phyloP scores from a whole-genome alignment of 805 yeast species.

The Lipomyces mesembrius region DNA sequence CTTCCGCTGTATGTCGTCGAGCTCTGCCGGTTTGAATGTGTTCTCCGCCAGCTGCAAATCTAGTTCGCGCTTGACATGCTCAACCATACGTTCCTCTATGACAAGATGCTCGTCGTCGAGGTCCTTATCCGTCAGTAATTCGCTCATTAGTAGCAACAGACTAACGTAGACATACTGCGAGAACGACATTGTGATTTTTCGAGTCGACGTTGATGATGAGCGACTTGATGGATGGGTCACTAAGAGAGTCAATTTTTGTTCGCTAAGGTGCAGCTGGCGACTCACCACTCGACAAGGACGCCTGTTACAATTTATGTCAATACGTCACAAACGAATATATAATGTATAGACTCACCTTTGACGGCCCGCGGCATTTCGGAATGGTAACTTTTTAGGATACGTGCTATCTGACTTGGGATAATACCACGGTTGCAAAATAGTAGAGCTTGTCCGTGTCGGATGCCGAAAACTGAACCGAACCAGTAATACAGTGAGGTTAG shows the following conservation, averaged over 20 bases:
- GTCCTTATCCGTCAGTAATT: conserved; percentile 53
- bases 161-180: conserved; percentile 50
- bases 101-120: conserved; percentile 89
- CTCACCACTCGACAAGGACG: conserved; percentile 46
- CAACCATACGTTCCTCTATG: conserved; percentile 77
- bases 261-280: not conserved
- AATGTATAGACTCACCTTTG: conserved; percentile 21
- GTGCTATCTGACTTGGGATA: not conserved
- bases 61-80: conserved; percentile 74
- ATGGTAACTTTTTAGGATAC: not conserved
- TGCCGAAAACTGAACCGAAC: not conserved
- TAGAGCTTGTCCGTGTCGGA: too few species aligned
- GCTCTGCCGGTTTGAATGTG: conserved; percentile 81
- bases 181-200: conserved; percentile 69
- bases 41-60: conserved; percentile 78
- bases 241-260: conserved; percentile 14
- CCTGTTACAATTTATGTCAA: conserved; percentile 39
- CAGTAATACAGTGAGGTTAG: not conserved
- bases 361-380: conserved; percentile 36
- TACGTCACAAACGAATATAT: not conserved
- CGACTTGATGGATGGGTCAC: conserved; percentile 94
- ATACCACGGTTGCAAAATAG: not conserved
- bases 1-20: conserved; percentile 17
- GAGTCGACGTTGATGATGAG: conserved; percentile 82
- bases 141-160: not conserved